Base-by-base conservation (phyloP, 352 stramenopile genomes). In the Globisporangium nodosum region DNA sequence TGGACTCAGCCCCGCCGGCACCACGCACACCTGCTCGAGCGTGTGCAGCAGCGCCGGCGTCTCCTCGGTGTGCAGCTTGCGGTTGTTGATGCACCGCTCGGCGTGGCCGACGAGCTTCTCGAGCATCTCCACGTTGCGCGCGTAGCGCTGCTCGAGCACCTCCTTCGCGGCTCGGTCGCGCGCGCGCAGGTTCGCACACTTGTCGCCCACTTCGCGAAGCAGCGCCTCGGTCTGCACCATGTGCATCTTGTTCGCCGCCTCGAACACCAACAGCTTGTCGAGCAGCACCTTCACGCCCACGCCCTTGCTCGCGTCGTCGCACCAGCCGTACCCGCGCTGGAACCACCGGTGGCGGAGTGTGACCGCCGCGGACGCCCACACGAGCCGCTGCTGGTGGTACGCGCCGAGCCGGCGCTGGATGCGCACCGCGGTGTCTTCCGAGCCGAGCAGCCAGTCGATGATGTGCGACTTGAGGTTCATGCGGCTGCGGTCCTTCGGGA, bases 231-330 rank as follows among this genome's bases (percentile, higher is more conserved):
- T 87, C n/a, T 78, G 63, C 11, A 84, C 57, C 81, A 90, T 90
- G 65, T 90, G 72, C 78, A 90, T 88, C 30, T 87, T 87, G 64
- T 90, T 87, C 5, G 74, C 81, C 16, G 73, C 67, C 30, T 85
- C 77, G 45, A 87, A 84, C 5, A 88, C 50, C 18, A 88, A 54
- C 11, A 90, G 60, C 27, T 69, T 69, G 42, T 85, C 57, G 30
- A 90, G 54, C 3, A 90, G 55, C 5, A 85, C 62, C 30, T 87
- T 85, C 0, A 90, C 76, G 20, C 81, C 81, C 0, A 83, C 81
- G n/a, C 78, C 79, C 35, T 79, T 68, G 27, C 60, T 69, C n/a
- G 63, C 60, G 37, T 70, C 64, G 39, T 90, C 81, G 50, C 81
- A 88, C 81, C 81, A 90, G 27, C 81, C 81, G 42, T 71, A 73